A percentile compares a stretch with the other conserved stretches of the same genome.
Evolutionary conservation across 1,139 yeast genomes (phyloP).

Genomic region (Chernovozyma aurita): DNA sequence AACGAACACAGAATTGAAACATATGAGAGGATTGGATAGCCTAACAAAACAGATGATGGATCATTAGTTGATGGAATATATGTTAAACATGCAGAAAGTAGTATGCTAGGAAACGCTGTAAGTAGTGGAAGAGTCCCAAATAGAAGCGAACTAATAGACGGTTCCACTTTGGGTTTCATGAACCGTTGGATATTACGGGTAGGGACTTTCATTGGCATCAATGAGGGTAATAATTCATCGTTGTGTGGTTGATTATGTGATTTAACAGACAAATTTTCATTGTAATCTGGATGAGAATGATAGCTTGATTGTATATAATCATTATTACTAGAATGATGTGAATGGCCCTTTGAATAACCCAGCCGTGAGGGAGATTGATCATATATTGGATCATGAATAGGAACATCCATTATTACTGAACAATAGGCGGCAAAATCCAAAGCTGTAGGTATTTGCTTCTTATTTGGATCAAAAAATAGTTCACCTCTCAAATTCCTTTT

Average conservation of each 20-base stretch:
- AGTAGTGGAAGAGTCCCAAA: conserved; percentile 26
- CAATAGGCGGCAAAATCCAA: no score
- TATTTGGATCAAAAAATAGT: no score
- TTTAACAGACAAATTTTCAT: no score
- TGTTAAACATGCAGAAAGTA: conserved; percentile 19
- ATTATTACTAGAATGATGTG: no score
- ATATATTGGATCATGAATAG: conserved; percentile 3
- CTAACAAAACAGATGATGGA: not conserved
- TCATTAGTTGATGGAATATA: conserved; percentile 3
- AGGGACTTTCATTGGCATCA: not conserved
- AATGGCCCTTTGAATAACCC: not conserved
- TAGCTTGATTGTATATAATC: no score
- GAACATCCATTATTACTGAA: conserved; percentile 3
- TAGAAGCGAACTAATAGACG: not conserved
- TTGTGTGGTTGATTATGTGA: no score
- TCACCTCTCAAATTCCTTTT: no score
- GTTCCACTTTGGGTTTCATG: not conserved
- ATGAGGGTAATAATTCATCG: not conserved
- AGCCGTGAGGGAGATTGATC: conserved; percentile 1
- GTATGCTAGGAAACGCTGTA: conserved; percentile 23
- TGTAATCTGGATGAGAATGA: not conserved
- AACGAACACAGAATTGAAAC: conserved; percentile 12
- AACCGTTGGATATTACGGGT: not conserved
- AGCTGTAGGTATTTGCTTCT: no score
- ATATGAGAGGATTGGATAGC: no score